Evolutionary conservation across 176 grass and related monocot genomes (phyloP).

Genomic region (Hsuehochloa calcarea): DNA sequence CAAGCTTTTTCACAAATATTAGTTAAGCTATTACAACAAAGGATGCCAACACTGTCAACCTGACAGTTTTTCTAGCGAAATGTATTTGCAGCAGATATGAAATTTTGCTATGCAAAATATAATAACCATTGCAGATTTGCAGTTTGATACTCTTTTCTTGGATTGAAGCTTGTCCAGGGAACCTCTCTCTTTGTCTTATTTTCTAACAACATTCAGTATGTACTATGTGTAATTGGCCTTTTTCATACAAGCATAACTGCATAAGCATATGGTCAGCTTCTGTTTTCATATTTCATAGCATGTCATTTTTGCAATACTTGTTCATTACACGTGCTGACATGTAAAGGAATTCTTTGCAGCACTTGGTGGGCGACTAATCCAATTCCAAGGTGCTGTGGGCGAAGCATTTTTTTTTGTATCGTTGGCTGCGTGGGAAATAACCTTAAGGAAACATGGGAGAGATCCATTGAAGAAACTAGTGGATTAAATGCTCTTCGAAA

Average conservation of each 20-base stretch:
- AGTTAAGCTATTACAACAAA: neutral
- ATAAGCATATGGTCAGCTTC: neutral
- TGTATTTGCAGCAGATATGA: neutral
- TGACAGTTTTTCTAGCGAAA: neutral
- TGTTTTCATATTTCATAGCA: neutral
- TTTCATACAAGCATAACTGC: neutral
- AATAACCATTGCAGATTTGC: neutral
- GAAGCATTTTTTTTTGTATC: neutral
- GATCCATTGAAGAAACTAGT: neutral
- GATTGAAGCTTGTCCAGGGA: neutral
- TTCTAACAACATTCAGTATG: neutral
- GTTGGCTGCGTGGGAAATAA: neutral
- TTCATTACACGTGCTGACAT: neutral
- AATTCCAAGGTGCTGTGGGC: neutral
- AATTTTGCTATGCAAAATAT: neutral
- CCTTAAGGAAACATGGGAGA: neutral
- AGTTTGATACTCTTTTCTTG: neutral
- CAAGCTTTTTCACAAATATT: neutral
- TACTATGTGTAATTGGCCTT: neutral
- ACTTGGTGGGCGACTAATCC: neutral
- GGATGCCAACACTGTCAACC: neutral
- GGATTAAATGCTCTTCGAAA: neutral
- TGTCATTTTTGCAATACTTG: neutral
- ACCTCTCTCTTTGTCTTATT: neutral
- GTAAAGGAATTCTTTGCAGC: neutral